Evolutionary conservation across 805 yeast genomes (phyloP).

Genomic region (Ogataea neopini): DNA sequence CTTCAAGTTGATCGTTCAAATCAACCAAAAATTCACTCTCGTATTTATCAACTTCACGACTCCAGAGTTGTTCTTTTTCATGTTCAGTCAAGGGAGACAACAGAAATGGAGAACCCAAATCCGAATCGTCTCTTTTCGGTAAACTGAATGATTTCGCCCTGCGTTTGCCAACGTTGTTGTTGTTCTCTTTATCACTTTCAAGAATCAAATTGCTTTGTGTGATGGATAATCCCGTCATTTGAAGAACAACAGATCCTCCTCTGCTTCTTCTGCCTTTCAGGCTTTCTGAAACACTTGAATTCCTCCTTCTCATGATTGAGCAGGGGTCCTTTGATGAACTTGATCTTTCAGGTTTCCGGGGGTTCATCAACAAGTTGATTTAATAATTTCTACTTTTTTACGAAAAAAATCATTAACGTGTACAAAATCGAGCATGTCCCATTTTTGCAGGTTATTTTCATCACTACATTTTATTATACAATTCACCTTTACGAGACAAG

Average conservation of each 20-base stretch:
- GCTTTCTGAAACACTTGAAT: constrained; percentile 26
- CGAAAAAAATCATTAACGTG: constrained; percentile 10
- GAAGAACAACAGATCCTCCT: constrained; percentile 64
- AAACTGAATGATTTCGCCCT: constrained; percentile 18
- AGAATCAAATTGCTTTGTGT: constrained; percentile 27
- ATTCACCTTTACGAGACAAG: background rate
- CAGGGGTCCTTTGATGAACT: no score
- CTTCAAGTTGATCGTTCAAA: constrained; percentile 40
- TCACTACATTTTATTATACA: background rate
- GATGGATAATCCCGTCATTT: constrained; percentile 55
- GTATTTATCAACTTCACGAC: constrained; percentile 39
- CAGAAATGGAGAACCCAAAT: background rate
- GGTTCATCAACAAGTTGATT: no score
- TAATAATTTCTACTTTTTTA: no score
- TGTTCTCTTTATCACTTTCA: constrained; percentile 1
- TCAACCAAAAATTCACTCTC: constrained; percentile 44
- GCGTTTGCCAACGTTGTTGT: background rate
- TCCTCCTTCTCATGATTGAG: constrained; percentile 20
- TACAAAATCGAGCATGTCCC: constrained; percentile 10
- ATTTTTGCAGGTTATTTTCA: constrained; percentile 1
- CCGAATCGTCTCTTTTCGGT: background rate
- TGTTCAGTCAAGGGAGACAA: constrained; percentile 40
- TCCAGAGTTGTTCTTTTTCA: constrained; percentile 40
- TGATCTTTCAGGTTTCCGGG: no score
- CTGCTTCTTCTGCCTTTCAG: constrained; percentile 39